Evolutionary conservation across 2,329 filamentous ascomycete species (phyloP), one percentile per base, ranked within the genome.

Genomic region (Dactylellina sp.): DNA sequence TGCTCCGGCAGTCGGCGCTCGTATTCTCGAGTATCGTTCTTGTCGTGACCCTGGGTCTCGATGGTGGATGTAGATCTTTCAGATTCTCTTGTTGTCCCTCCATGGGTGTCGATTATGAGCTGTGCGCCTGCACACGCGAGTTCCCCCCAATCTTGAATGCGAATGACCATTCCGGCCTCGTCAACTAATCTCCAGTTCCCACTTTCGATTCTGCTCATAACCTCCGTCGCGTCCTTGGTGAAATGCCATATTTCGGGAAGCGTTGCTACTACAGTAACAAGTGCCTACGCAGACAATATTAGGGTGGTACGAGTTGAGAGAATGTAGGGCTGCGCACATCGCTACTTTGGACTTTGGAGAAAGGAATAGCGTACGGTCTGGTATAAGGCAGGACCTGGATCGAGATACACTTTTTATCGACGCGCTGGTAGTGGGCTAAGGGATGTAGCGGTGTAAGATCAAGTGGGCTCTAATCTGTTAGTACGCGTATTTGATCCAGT

Each of bases 141-240:
- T 0, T 72, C 68, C 25, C 46, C 68, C 68, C 68, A 72, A 25
- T 72, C 68, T 28, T 72, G 46, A 37, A 72, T 25, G 7, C 68
- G 55, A 24, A 72, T 50, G 7, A 61, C 37, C 3, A 65, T 35
- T 1, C 60, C 68, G 6, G 46, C 60, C 32, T 65, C 60, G 32
- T 72, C 68, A 6, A 72, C 24, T 6, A 72, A 32, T 16, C 68
- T 59, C 68, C 68, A 72, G 3, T 6, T 2, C 7, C 68, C 68
- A 24, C 4, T n/a, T n/a, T 49, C 37, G 12, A 72, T 11, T 14
- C 47, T 60, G 9, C 35, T 16, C 22, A 16, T 20, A 2, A 61
- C 49, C 0, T 22, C 39, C 6, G 16, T 22, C 1, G 22, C 35
- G 16, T 22, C 25, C 16, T 18, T 28, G 12, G 25, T 24, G 12